Evolutionary conservation across 805 yeast species (phyloP).

Genomic region (Blastobotrys parvus): DNA sequence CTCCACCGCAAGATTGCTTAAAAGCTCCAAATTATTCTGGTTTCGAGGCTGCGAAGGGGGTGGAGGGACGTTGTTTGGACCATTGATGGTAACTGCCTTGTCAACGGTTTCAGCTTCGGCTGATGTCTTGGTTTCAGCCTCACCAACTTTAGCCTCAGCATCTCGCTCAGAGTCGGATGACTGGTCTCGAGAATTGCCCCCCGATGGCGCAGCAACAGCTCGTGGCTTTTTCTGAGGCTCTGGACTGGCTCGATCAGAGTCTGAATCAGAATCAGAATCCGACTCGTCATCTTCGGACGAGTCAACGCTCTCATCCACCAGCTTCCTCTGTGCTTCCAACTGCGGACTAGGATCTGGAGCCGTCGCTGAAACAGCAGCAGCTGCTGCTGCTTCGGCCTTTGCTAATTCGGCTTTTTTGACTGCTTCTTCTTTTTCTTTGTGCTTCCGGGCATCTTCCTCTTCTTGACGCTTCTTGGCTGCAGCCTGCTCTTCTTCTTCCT

Average conservation of each 20-base stretch:
- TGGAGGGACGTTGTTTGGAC: no score
- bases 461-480: neutral
- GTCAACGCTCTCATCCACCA: neutral
- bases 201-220: conserved; percentile 10
- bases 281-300: conserved; percentile 6
- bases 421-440: neutral
- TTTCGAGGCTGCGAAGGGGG: no score
- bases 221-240: conserved; percentile 11
- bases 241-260: conserved; percentile 11
- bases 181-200: conserved; percentile 1
- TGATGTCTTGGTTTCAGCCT: neutral
- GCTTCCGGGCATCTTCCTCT: neutral
- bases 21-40: neutral
- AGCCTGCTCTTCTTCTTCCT: neutral
- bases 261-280: conserved; percentile 10
- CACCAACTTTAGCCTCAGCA: neutral
- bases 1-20: neutral
- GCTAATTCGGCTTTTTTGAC: neutral
- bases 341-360: neutral
- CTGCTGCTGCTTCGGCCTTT: neutral
- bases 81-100: neutral
- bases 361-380: neutral
- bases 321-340: neutral
- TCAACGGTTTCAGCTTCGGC: neutral
- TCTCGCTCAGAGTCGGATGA: neutral